A percentile compares a stretch with the other conserved stretches of the same genome.
phyloP scores from a whole-genome alignment of 1,139 yeast genomes.

The Zygosaccharomyces pseudobailii region DNA sequence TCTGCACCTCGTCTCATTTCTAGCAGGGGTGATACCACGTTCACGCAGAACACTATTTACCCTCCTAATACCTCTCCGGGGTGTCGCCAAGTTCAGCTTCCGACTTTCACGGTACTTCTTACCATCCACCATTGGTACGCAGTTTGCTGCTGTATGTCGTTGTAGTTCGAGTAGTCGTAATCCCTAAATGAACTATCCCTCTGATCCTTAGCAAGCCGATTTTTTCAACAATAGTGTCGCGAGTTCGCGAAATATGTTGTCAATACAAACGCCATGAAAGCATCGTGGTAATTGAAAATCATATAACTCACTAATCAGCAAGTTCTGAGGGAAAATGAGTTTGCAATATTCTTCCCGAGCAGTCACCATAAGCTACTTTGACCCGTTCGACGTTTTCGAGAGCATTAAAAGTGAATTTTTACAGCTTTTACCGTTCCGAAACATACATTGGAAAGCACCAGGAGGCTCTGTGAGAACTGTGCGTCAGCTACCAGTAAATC shows the following conservation, averaged over 20 bases:
- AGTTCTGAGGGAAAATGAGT: slow-evolving; percentile 4
- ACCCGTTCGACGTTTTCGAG: slow-evolving; percentile 71
- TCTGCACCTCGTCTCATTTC: slow-evolving; percentile 5
- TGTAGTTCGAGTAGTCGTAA: no score
- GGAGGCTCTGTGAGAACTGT: slow-evolving; percentile 60
- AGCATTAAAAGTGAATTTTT: slow-evolving; percentile 49
- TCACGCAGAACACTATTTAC: slow-evolving; percentile 4
- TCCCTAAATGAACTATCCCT: not conserved
- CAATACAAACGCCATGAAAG: slow-evolving; percentile 1
- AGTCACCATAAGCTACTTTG: slow-evolving; percentile 66
- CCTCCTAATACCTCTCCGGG: slow-evolving; percentile 9
- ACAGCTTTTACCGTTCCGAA: slow-evolving; percentile 57
- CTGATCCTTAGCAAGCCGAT: not conserved
- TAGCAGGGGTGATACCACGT: not conserved
- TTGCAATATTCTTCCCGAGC: slow-evolving; percentile 6
- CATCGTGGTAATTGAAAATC: not conserved
- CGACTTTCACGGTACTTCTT: not conserved
- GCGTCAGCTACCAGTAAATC: slow-evolving; percentile 52
- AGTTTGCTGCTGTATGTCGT: not conserved
- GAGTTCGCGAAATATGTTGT: slow-evolving; percentile 5
- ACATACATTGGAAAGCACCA: slow-evolving; percentile 72
- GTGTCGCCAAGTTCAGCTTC: slow-evolving; percentile 7
- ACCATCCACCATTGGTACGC: not conserved
- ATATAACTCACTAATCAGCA: not conserved
- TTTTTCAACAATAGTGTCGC: not conserved